Evolutionary conservation across 805 yeast genomes (phyloP), one percentile per base, ranked within the genome.

Genomic region (Kuraishia molischiana): DNA sequence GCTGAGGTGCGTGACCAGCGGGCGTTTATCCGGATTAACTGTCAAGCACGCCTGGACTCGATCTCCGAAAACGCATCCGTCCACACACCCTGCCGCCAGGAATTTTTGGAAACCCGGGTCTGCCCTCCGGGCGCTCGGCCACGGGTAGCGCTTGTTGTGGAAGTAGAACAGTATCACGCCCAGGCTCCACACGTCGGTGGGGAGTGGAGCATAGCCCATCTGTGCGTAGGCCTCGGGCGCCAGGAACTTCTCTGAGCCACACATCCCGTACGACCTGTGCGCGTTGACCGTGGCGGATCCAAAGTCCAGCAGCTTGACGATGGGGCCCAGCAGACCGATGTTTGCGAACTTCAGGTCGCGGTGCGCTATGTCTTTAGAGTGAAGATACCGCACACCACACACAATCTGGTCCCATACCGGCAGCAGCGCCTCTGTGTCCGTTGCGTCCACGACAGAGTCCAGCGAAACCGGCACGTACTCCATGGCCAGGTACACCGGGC

Each of bases 291-390:
- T 4, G 43, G 75, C 67, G 1, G 72, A 61, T 3, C 77, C 77
- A 49, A 71, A 73, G 53, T 73, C 79, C 24, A 73, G 66, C 15
- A 73, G 43, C 46, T 72, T 72, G 31, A 70, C 44, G 2, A 39
- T 34, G 0, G 61, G 61, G 13, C 42, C 33, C 1, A 15, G 18
- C 33, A 48, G 57, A 17, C 71, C 35, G 34, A 72, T 44, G 42
- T 73, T 73, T 20, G 62, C 71, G 19, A 67, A 54, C 50, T 73
- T 73, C 37, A 73, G 47, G 51, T 73, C 79, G 30, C 78, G 54
- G 47, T 73, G 79, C 41, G 69, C 64, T 13, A 69, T 44, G 19
- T 53, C 38, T 4, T 38, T 24, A 2, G 38, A 35, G 8, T 73
- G 78, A 31, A 73, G 41, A 46, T 60, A 64, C 2, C 33, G 14